Evolutionary conservation across 208 protist genomes (phyloP), one percentile per base, ranked within the genome.

Genomic region (Blechomonas ayalai): DNA sequence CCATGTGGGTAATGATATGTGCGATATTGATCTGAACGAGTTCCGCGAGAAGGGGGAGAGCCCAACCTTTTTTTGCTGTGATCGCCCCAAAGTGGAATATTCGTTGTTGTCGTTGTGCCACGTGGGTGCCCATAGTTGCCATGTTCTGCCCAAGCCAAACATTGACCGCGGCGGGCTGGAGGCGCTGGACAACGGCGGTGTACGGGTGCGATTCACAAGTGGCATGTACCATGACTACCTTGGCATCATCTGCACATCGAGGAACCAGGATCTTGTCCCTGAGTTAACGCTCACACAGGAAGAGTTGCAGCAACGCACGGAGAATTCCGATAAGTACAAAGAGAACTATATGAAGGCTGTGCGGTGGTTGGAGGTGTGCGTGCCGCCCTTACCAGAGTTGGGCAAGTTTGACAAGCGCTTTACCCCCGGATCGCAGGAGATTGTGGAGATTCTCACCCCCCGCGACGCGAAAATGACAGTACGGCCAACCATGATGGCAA

Each of bases 51-150:
- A 90, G 55, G 87, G 87, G n/a, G 85, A 94, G 67, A 92, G 78
- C 38, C 84, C 84, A n/a, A 94, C 89, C 2, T 96, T 96, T 62
- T 96, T 92, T 51, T 92, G 81, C 68, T 96, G 85, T 39, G 82
- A 96, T 41, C 65, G 85, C 0, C 67, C 76, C 8, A 91, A 92
- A 56, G 71, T 96, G 36, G 76, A 91, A 59, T 66, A 67, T 2
- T 74, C 81, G 32, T 52, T 96, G 57, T 48, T 96, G 20, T 88
- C 82, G 20, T 61, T 95, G 31, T 95, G 87, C 44, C 50, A 73
- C 52, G 59, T 90, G 20, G 87, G 87, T 40, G 51, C 64, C 8
- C 81, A 92, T 65, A 77, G 78, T 59, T 95, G 87, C 54, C 77
- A 79, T 27, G 67, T 92, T 42, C 45, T 91, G 35, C 80, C 82